Conservation (phyloP, 352 stramenopile genomes). For the Phytophthora cryptogea region DNA sequence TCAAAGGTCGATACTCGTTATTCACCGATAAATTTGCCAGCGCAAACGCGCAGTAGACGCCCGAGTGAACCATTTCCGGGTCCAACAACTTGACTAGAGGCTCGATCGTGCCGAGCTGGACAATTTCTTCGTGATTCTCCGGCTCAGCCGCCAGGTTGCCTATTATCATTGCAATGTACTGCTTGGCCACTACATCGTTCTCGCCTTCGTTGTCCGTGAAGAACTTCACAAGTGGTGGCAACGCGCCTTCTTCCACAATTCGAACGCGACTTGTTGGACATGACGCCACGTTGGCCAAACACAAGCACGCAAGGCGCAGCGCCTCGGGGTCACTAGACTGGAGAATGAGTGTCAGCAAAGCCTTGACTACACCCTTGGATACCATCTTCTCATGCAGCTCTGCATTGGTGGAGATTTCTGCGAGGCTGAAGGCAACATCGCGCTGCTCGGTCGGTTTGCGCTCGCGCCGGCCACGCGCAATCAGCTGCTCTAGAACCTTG, state of each 20-base stretch:
- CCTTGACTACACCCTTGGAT: constrained; percentile 94
- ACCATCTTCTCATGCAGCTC: constrained; percentile 95
- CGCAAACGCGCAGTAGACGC: constrained; percentile 93
- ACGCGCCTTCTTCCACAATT: constrained; percentile 94
- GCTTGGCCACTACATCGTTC: constrained; percentile 82
- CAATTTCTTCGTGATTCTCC: constrained; percentile 95
- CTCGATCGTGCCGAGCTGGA: constrained; percentile 89
- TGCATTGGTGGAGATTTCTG: constrained; percentile 94
- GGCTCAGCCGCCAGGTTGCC: constrained; percentile 95
- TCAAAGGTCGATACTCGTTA: constrained; percentile 90
- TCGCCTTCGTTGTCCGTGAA: constrained; percentile 89
- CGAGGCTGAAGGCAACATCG: constrained; percentile 95
- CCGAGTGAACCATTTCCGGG: constrained; percentile 82
- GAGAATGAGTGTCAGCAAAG: constrained; percentile 90
- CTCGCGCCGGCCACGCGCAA: constrained; percentile 94
- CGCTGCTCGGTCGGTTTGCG: constrained; percentile 94
- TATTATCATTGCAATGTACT: constrained; percentile 96
- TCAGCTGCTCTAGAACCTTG: constrained; percentile 96
- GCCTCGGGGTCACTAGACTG: constrained; percentile 93
- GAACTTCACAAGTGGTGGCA: constrained; percentile 90
- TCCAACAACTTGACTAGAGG: constrained; percentile 93
- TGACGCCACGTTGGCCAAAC: constrained; percentile 95
- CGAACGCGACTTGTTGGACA: constrained; percentile 82
- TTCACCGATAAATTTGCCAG: constrained; percentile 95
- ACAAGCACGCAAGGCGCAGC: constrained; percentile 93